Base-by-base conservation (phyloP, 2,329 filamentous ascomycete genomes). In the Ciborinia camelliae region DNA sequence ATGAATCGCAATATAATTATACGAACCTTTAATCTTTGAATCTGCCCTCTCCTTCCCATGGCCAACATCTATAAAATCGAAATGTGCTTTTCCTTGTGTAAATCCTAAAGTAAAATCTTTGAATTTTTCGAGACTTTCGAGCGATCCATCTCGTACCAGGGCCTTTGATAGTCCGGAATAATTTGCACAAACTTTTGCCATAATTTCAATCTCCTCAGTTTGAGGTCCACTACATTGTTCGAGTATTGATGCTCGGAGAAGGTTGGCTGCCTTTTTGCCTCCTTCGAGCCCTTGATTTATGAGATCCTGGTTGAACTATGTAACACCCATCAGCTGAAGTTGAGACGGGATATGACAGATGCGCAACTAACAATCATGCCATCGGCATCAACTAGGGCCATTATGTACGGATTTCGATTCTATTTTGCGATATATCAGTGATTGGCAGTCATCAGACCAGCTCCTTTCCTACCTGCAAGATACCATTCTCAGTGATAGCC, bases 21-120 rank as follows among this genome's bases (percentile, higher is more conserved):
- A 63, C 75, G 57, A 74, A 85, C 84, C 84, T 79, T 81, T 82
- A 68, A 89, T 83, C 74, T 88, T 88, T 54, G 80, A 80, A 71
- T 86, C 83, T 9, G 82, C 81, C 58, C 82, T 78, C 70, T 87
- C 84, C 72, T 86, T 86, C 52, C 81, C 81, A 69, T 80, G 76
- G 41, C 86, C 85, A 62, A 88, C 81, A 71, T 89, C 85, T 65
- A 88, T 77, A 76, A 87, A 88, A 73, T 88, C 84, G 76, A 88
- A 87, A 14, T 81, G 81, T 12, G 83, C 79, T 68, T 81, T 81
- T 66, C 79, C 81, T 73, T 86, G 84, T 57, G 82, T 86, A 76
- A 88, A 89, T 45, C 83, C 86, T 65, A 80, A 71, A 32, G 81
- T 79, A 76, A 88, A 89, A 58, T 87, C 81, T 65, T 78, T 81